Conservation (phyloP, 768 basidiomycete species). For the Sporobolomyces pararoseus region DNA sequence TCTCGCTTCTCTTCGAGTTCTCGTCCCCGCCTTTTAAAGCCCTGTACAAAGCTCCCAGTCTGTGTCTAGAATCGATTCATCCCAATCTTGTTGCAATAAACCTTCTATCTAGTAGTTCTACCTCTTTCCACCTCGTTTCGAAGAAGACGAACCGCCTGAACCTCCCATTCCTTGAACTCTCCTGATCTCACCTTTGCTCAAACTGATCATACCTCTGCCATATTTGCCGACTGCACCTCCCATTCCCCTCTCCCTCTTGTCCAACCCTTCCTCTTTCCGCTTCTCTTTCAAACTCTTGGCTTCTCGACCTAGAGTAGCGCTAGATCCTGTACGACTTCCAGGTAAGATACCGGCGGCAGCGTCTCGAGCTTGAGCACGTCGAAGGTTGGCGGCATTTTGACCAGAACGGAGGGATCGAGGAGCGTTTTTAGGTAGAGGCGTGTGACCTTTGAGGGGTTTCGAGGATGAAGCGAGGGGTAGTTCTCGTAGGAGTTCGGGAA, state of each 20-base stretch:
- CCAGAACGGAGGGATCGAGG: slow-evolving; percentile 35
- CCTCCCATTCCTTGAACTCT: slow-evolving; percentile 8
- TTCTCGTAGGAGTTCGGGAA: slow-evolving; percentile 36
- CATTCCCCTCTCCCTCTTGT: slow-evolving; percentile 38
- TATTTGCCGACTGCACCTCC: slow-evolving; percentile 28
- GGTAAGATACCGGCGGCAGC: slow-evolving; percentile 21
- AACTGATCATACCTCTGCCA: slow-evolving; percentile 25
- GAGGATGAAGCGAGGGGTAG: slow-evolving; percentile 23
- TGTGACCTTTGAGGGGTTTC: slow-evolving; percentile 39
- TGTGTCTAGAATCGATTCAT: no score
- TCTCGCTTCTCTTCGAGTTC: background rate
- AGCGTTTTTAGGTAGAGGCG: slow-evolving; percentile 40
- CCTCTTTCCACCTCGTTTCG: background rate
- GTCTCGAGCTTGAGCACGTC: slow-evolving; percentile 35
- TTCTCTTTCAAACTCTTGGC: slow-evolving; percentile 38
- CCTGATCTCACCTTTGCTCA: slow-evolving; percentile 30
- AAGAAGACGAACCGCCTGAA: background rate
- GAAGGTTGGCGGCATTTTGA: slow-evolving; percentile 37
- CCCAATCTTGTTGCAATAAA: background rate
- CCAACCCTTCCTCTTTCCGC: slow-evolving; percentile 30
- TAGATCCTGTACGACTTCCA: slow-evolving; percentile 1
- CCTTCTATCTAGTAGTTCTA: no score
- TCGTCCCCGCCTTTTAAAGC: no score
- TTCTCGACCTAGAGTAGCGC: slow-evolving; percentile 16
- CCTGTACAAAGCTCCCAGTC: background rate